Percentiles rank a stretch among this genome's conserved stretches.
Conservation (phyloP, 805 yeast species). For the Ogataea ramenticola region DNA sequence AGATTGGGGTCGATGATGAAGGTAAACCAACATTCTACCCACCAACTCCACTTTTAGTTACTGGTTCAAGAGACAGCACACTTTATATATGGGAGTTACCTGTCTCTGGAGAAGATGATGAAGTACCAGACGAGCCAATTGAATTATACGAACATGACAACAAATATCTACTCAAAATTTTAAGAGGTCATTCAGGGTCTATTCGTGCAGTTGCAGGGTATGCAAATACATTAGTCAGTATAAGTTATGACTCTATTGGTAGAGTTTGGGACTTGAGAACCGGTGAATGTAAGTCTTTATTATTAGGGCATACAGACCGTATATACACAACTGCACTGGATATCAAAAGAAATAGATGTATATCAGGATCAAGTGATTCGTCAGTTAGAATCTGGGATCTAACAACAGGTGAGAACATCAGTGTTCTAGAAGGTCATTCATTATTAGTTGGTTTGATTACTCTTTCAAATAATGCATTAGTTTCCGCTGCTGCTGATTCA, state of each 20-base stretch:
- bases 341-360: constrained; percentile 66
- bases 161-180: constrained; percentile 61
- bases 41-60: constrained; percentile 60
- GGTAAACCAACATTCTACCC: constrained; percentile 56
- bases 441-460: constrained; percentile 85
- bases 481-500: constrained; percentile 94
- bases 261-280: constrained; percentile 87
- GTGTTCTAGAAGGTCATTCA: constrained; percentile 78
- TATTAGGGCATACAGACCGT: constrained; percentile 79
- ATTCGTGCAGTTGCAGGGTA: constrained; percentile 85
- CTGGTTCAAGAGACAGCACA: constrained; percentile 82
- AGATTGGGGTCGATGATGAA: constrained; percentile 52
- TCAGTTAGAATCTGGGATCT: constrained; percentile 88
- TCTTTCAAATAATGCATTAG: constrained; percentile 66
- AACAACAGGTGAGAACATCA: constrained; percentile 60
- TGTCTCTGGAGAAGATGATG: constrained; percentile 26
- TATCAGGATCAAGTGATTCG: constrained; percentile 88
- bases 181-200: constrained; percentile 70
- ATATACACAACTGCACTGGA: constrained; percentile 89
- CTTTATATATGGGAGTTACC: constrained; percentile 78
- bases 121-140: constrained; percentile 21
- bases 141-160: constrained; percentile 35
- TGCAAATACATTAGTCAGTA: constrained; percentile 78
- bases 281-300: constrained; percentile 63
- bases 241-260: constrained; percentile 84